phyloP scores from a whole-genome alignment of 495 filamentous ascomycete genomes.

The Penicillium angulare region DNA sequence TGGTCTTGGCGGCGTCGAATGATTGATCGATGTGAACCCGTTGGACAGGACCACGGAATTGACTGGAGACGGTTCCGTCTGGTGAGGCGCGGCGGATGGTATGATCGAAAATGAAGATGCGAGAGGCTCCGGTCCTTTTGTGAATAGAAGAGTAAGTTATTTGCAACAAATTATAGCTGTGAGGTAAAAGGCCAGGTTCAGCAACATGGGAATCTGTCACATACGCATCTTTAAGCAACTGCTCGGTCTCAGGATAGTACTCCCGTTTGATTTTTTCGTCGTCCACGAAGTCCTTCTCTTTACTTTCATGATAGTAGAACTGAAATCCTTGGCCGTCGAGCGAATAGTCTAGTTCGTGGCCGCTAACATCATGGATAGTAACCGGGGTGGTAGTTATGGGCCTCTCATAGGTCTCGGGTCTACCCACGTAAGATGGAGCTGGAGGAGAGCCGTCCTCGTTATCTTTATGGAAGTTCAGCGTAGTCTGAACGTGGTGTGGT shows the following conservation, averaged over 20 bases:
- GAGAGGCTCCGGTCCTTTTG: constrained; percentile 48
- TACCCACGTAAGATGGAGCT: constrained; percentile 44
- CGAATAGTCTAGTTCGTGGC: constrained; percentile 48
- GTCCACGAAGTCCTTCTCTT: constrained; percentile 53
- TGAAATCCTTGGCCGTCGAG: constrained; percentile 53
- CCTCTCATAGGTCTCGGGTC: constrained; percentile 51
- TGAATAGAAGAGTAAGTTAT: no score
- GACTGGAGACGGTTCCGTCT: constrained; percentile 39
- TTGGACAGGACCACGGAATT: constrained; percentile 66
- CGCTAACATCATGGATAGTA: constrained; percentile 47
- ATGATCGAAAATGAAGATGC: constrained; percentile 75
- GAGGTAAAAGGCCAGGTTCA: no score
- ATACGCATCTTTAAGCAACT: constrained; percentile 61
- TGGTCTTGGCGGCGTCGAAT: constrained; percentile 51
- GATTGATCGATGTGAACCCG: constrained; percentile 86
- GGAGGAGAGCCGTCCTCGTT: constrained; percentile 58
- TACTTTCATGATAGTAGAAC: constrained; percentile 45
- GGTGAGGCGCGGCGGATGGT: constrained; percentile 68
- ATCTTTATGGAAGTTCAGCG: constrained; percentile 60
- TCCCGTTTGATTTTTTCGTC: constrained; percentile 64
- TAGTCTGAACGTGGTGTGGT: constrained; percentile 52
- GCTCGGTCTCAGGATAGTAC: constrained; percentile 67
- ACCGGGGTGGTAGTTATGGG: constrained; percentile 28
- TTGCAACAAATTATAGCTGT: no score
- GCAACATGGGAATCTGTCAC: constrained; percentile 3